Evolutionary conservation across 1,284 basidiomycete species (phyloP).

Genomic region (Kalmanozyma brasiliensis): DNA sequence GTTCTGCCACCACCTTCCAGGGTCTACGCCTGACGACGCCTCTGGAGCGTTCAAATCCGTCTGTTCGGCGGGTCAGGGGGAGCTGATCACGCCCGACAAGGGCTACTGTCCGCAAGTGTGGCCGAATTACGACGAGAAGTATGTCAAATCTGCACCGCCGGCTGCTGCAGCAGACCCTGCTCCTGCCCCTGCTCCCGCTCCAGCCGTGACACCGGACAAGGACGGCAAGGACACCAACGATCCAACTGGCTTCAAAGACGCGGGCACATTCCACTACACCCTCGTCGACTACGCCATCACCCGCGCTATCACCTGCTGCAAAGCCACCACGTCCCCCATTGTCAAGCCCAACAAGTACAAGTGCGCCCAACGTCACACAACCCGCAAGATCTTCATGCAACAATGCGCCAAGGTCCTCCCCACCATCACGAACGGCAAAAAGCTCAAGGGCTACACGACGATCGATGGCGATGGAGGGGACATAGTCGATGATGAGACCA

Average conservation of each 20-base stretch:
- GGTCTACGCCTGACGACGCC: conserved; percentile 4
- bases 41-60: conserved; percentile 1
- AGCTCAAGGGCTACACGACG: conserved; percentile 23
- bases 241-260: conserved; percentile 25
- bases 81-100: conserved; percentile 5
- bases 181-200: background rate
- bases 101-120: conserved; percentile 31
- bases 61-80: conserved; percentile 8
- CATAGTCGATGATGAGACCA: conserved; percentile 39
- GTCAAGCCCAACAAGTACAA: conserved; percentile 17
- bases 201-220: background rate
- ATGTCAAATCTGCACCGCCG: conserved; percentile 18
- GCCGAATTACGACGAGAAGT: conserved; percentile 25
- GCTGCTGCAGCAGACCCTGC: background rate
- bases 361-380: conserved; percentile 33
- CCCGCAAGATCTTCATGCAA: conserved; percentile 12
- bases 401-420: conserved; percentile 29
- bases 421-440: conserved; percentile 24
- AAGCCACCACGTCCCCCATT: conserved; percentile 16
- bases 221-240: conserved; percentile 24
- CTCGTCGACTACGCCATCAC: conserved; percentile 38
- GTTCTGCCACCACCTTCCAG: conserved; percentile 19
- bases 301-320: conserved; percentile 23
- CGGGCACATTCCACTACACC: conserved; percentile 33
- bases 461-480: conserved; percentile 4